phyloP scores from a whole-genome alignment of 2,329 filamentous ascomycete genomes.

The Trichoderma simmonsii region DNA sequence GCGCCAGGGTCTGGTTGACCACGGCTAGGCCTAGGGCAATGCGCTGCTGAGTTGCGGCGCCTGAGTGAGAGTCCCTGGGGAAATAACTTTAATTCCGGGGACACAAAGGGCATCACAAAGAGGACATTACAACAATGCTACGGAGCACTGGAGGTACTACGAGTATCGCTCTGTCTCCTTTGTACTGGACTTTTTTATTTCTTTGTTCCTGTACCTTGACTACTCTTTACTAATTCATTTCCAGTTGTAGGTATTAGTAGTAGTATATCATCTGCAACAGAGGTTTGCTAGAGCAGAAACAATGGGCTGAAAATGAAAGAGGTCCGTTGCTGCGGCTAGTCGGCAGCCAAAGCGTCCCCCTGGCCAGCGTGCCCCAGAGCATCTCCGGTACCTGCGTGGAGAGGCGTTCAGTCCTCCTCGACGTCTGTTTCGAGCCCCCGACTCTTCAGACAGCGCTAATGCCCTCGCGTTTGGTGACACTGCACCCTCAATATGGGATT shows the following conservation, averaged over 20 bases:
- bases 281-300: not conserved
- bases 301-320: not conserved
- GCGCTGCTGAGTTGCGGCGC: not conserved
- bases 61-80: not conserved
- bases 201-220: not conserved
- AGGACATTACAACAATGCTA: not conserved
- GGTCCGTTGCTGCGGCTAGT: not conserved
- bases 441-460: slow-evolving; percentile 14
- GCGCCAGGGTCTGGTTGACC: not conserved
- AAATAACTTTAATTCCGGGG: slow-evolving; percentile 1
- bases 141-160: not conserved
- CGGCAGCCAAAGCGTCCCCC: not conserved
- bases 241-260: not conserved
- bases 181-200: not conserved
- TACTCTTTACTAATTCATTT: not conserved
- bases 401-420: not conserved
- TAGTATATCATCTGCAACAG: not conserved
- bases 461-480: slow-evolving; percentile 5
- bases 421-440: slow-evolving; percentile 13
- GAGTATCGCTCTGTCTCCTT: not conserved
- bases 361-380: not conserved
- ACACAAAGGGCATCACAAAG: not conserved
- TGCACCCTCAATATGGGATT: not conserved
- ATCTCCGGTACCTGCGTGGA: slow-evolving; percentile 15
- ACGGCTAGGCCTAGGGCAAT: not conserved